Base-by-base conservation (phyloP, 768 basidiomycete genomes). In the Ramaria rubella region DNA sequence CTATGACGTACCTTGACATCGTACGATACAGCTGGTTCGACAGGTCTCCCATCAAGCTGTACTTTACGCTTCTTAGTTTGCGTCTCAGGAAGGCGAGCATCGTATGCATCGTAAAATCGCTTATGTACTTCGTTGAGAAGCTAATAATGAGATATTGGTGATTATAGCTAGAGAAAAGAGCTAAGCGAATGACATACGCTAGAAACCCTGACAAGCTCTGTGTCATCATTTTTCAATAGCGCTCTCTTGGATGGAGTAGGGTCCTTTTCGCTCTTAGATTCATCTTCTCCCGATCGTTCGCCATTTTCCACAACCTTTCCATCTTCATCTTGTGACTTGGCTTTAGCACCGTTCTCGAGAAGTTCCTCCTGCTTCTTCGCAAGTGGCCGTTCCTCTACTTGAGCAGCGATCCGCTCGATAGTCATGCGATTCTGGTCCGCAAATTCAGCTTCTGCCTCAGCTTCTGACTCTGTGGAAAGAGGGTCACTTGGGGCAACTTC, bases 331-430 rank as follows among this genome's bases (percentile, higher is more conserved):
- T 55, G 11, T 5, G 50, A 61, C 62, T 61, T 60, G 61, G 52
- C 49, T 31, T 58, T 63, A 27, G 62, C 67, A 52, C 64, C 68
- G 33, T 72, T 76, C 59, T 79, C 82, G 60, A 85, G 76, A 26
- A 88, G 72, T 60, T 82, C 81, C 66, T 93, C 89, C 68, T 94
- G 91, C 70, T 85, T 84, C 76, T 87, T 93, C 15, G 90, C 91
- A 53, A 95, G 69, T 8, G 93, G 93, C 33, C 93, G 78, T 60
- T 90, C 85, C 65, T 92, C 88, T 4, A 93, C 77, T 60, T 94
- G 88, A 30, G 86, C 86, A 4, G 55, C 55, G 29, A 56, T 56
- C 12, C 55, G 55, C 64, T 93, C 91, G 19, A 94, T 76, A 7
- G 84, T 85, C 49, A 87, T 75, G 5, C 83, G 81, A 58, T 93